These are phyloP conservation scores for Leccinum ochraceum DNA, from an alignment of 768 basidiomycete genomes.

Conservation along the genomic window DNA sequence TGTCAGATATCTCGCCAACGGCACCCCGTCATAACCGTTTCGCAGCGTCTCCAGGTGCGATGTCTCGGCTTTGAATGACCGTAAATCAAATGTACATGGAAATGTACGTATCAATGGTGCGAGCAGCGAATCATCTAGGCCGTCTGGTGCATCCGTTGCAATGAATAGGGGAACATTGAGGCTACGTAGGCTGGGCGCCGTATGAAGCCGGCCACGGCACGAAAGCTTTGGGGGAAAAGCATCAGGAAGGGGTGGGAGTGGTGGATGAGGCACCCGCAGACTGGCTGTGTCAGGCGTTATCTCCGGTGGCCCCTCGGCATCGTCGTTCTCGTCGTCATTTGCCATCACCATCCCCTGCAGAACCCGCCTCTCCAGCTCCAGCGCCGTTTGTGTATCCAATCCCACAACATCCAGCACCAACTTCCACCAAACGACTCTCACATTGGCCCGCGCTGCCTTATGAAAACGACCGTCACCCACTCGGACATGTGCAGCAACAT, in stretches of 20 bases:
- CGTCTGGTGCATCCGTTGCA: conserved; percentile 56
- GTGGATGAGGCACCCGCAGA: conserved; percentile 29
- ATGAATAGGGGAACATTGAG: conserved; percentile 67
- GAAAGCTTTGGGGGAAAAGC: conserved; percentile 9
- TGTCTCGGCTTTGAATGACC: conserved; percentile 44
- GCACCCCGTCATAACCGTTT: conserved; percentile 51
- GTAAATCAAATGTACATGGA: conserved; percentile 62
- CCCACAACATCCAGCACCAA: conserved; percentile 53
- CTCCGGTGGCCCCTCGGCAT: conserved; percentile 16
- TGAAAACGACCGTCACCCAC: conserved; percentile 68
- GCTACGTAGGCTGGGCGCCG: conserved; percentile 27
- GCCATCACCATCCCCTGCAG: not conserved
- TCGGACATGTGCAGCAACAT: conserved; percentile 67
- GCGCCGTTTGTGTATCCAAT: conserved; percentile 38
- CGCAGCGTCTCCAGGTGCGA: conserved; percentile 35
- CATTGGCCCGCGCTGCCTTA: conserved; percentile 40
- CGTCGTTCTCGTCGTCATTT: not conserved
- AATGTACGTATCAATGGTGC: conserved; percentile 50
- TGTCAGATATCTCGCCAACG: conserved; percentile 47
- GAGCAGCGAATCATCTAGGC: conserved; percentile 44
- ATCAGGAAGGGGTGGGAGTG: conserved; percentile 27
- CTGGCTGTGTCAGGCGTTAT: conserved; percentile 23
- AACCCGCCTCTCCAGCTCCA: conserved; percentile 27
- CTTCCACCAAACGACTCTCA: conserved; percentile 55
- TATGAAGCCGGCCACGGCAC: conserved; percentile 46